Evolutionary conservation across 257 asterid genomes (phyloP).

Genomic region (Eustoma russellianum): DNA sequence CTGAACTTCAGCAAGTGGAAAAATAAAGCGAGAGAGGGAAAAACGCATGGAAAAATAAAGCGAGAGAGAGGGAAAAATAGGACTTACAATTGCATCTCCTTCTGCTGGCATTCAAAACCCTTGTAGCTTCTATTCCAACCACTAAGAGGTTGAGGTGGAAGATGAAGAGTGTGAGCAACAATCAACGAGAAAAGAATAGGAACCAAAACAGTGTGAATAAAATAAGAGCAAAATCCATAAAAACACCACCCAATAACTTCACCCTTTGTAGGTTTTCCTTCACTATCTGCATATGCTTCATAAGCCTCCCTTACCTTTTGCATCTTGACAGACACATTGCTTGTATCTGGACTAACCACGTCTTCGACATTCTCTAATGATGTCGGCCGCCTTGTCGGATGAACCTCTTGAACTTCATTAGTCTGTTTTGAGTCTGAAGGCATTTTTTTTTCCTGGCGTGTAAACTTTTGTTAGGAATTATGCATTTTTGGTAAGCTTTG

Average conservation of each 20-base stretch:
- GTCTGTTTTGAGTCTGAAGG: conserved; percentile 2
- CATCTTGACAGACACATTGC: conserved; percentile 34
- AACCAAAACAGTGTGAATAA: conserved; percentile 59
- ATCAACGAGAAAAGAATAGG: conserved; percentile 77
- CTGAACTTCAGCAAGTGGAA: background rate
- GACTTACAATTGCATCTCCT: conserved; percentile 60
- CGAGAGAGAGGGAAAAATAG: background rate
- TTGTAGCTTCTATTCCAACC: conserved; percentile 54
- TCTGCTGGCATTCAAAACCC: conserved; percentile 44
- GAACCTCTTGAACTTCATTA: conserved; percentile 3
- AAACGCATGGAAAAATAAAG: background rate
- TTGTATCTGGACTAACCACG: conserved; percentile 28
- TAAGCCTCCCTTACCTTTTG: conserved; percentile 35
- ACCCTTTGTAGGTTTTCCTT: conserved; percentile 52
- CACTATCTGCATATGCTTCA: conserved; percentile 29
- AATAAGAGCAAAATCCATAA: conserved; percentile 76
- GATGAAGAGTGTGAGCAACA: conserved; percentile 57
- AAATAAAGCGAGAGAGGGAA: background rate
- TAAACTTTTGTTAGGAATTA: background rate
- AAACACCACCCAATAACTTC: conserved; percentile 65
- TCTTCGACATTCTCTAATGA: conserved; percentile 20
- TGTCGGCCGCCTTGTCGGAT: conserved; percentile 14
- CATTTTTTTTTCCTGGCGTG: background rate
- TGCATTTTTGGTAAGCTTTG: conserved; percentile 1
- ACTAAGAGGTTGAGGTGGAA: conserved; percentile 42